Evolutionary conservation across 345 rosid species (phyloP).

Genomic region (Mallotus nudiflorus): DNA sequence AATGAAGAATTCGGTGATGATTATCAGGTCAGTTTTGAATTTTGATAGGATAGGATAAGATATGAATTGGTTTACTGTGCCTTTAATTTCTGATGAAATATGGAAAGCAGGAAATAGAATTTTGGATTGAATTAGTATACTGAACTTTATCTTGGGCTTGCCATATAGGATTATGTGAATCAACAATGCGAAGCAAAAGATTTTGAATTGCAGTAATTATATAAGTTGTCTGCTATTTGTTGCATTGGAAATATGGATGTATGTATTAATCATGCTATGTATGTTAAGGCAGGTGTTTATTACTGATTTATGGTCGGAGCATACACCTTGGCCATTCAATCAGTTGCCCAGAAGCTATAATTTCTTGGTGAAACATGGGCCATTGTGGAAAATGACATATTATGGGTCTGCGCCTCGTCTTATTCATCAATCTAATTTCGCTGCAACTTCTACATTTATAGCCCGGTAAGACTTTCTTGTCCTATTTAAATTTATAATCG

Average conservation of each 20-base stretch:
- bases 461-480: conserved; percentile 70
- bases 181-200: not conserved
- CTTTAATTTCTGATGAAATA: too few relatives aligned
- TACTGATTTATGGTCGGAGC: conserved; percentile 98
- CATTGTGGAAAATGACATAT: conserved; percentile 89
- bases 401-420: conserved; percentile 88
- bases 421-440: conserved; percentile 91
- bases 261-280: conserved; percentile 16
- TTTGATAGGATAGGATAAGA: not conserved
- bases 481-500: not conserved
- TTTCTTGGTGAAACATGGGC: conserved; percentile 91
- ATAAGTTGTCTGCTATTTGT: conserved; percentile 4
- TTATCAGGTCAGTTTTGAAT: conserved; percentile 71
- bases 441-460: conserved; percentile 91
- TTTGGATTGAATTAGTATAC: too few relatives aligned
- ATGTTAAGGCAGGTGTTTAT: conserved; percentile 78
- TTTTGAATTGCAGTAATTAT: conserved; percentile 9
- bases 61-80: not conserved
- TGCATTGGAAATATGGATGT: not conserved
- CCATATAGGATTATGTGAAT: not conserved
- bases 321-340: conserved; percentile 99
- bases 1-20: conserved; percentile 81
- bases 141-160: conserved; percentile 1
- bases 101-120: too few relatives aligned
- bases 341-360: conserved; percentile 96